Evolutionary conservation across 768 basidiomycete species (phyloP).

Genomic region (Pleurotus salmoneostramineus): DNA sequence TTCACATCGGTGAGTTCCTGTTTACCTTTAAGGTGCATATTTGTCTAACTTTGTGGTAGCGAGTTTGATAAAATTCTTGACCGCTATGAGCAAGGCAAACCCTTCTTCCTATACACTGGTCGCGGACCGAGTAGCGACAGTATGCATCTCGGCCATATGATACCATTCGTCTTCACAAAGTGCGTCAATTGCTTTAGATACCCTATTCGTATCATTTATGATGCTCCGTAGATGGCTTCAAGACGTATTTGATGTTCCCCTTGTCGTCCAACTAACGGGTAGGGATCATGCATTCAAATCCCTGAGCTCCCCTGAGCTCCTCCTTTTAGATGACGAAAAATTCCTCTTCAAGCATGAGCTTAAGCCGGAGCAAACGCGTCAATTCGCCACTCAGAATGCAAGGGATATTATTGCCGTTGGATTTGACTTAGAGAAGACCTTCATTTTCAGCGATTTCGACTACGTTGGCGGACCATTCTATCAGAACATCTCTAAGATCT

Average conservation of each 20-base stretch:
- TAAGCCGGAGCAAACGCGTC: constrained; percentile 82
- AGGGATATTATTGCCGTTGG: constrained; percentile 96
- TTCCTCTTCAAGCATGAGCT: constrained; percentile 96
- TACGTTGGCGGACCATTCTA: constrained; percentile 93
- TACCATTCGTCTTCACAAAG: constrained; percentile 98
- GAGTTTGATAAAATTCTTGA: constrained; percentile 93
- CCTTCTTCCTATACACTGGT: constrained; percentile 97
- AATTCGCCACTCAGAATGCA: constrained; percentile 84
- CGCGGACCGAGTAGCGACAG: constrained; percentile 95
- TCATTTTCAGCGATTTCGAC: constrained; percentile 93
- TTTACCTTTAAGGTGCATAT: not conserved
- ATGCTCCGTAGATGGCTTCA: constrained; percentile 78
- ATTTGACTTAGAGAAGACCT: constrained; percentile 87
- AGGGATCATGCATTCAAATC: constrained; percentile 9
- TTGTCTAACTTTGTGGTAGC: constrained; percentile 33
- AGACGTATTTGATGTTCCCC: constrained; percentile 90
- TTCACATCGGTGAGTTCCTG: constrained; percentile 77
- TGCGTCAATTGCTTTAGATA: constrained; percentile 29
- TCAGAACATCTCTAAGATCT: constrained; percentile 89
- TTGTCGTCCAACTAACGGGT: constrained; percentile 96
- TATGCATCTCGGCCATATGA: constrained; percentile 97
- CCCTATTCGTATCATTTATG: not conserved
- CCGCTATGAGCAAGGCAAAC: constrained; percentile 94
- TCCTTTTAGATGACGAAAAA: constrained; percentile 85
- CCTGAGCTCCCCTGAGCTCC: not conserved